A percentile compares a stretch with the other conserved stretches of the same genome.
Conservation (phyloP, 345 rosid species). For the Raphanus sativus region DNA sequence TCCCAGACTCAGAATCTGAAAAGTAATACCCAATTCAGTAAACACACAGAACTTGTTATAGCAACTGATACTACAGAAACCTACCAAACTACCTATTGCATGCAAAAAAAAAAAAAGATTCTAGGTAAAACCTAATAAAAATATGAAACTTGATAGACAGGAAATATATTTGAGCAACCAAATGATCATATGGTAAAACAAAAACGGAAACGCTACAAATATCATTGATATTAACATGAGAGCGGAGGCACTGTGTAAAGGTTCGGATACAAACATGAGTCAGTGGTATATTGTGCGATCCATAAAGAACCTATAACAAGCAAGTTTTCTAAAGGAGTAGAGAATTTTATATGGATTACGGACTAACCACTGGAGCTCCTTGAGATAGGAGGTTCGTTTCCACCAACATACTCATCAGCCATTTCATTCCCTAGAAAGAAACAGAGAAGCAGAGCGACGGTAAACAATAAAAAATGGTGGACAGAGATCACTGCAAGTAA, state of each 20-base stretch:
- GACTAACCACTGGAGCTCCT: constrained; percentile 57
- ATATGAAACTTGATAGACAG: constrained; percentile 3
- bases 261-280: neutral
- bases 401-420: constrained; percentile 83
- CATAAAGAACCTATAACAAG: constrained; percentile 1
- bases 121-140: constrained; percentile 4
- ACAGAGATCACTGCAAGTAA: constrained; percentile 5
- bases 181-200: neutral
- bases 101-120: neutral
- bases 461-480: neutral
- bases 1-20: constrained; percentile 61
- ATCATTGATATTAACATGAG: neutral
- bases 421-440: constrained; percentile 58
- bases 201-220: neutral
- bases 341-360: neutral
- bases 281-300: constrained; percentile 4
- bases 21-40: constrained; percentile 16
- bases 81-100: neutral
- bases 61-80: neutral
- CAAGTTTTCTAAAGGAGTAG: constrained; percentile 4
- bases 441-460: constrained; percentile 5
- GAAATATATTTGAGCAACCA: neutral
- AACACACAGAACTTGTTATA: neutral
- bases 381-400: constrained; percentile 74
- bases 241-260: no score